Evolutionary conservation across 2,329 filamentous ascomycete genomes (phyloP), one percentile per base, ranked within the genome.

Genomic region (Trichoderma lentiforme): DNA sequence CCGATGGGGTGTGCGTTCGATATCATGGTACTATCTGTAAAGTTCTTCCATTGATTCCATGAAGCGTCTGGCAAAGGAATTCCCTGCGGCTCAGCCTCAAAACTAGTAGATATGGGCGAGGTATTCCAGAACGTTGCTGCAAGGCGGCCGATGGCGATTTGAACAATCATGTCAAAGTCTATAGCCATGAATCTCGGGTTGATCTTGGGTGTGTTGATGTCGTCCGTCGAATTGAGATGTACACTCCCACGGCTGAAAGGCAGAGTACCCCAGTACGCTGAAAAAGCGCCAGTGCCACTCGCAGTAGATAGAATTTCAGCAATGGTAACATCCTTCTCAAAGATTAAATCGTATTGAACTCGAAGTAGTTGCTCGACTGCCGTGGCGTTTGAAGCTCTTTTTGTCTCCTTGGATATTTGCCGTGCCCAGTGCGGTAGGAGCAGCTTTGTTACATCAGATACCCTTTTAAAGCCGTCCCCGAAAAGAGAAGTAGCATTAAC

Each of bases 211-310:
- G 81, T 78, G 4, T 83, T 82, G 14, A 77, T 76, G 9, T 82
- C 78, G 58, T 85, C 81, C 1, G 81, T 68, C 5, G 82, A 82
- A 18, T 80, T 79, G 73, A 91, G 87, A 79, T 91, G 90, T 71
- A 90, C 85, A 57, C 83, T 82, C 7, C 89, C 89, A 0, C 89
- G 84, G 3, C 86, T 88, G 75, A 88, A 86, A 0, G 89, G 89
- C 11, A 84, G 71, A 11, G 83, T 75, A 8, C 75, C 73, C 79
- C 81, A 84, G 71, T 79, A 80, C 11, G 81, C 76, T 1, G 83
- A 81, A n/a, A 78, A 77, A 18, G 83, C 76, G 3, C 80, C 74
- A 2, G 77, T 75, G 2, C 75, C 78, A 3, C 74, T 74, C 3
- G 74, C 72, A 0, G 79, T 77, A 75, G 83, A 82, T 60, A 88